Percentiles rank a stretch among this genome's conserved stretches.
These are phyloP conservation scores for Ganoderma multipileum DNA, from an alignment of 1,284 basidiomycete genomes.

Conservation along the genomic window DNA sequence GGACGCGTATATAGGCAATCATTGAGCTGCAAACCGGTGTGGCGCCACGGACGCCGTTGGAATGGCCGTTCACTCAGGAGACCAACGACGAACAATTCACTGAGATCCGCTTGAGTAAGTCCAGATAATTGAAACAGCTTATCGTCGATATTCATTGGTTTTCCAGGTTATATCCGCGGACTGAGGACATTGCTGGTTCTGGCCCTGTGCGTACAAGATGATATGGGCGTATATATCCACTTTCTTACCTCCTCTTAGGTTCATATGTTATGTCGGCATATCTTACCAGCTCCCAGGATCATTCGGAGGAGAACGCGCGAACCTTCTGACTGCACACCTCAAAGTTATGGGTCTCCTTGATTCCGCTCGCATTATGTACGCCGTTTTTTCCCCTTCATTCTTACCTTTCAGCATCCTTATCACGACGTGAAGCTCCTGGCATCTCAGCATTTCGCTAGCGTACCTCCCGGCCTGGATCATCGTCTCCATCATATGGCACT, in stretches of 20 bases:
- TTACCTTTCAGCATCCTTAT: not conserved
- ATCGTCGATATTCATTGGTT: constrained; percentile 16
- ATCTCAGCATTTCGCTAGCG: constrained; percentile 58
- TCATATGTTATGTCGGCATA: constrained; percentile 72
- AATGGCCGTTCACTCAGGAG: constrained; percentile 76
- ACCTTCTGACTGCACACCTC: constrained; percentile 67
- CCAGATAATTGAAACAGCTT: not conserved
- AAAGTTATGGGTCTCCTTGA: constrained; percentile 78
- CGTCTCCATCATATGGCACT: constrained; percentile 68
- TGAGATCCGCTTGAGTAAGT: constrained; percentile 61
- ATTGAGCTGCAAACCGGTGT: constrained; percentile 69
- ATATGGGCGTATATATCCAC: not conserved
- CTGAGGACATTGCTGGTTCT: constrained; percentile 68
- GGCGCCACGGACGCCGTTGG: constrained; percentile 57
- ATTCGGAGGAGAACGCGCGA: constrained; percentile 67
- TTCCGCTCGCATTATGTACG: constrained; percentile 67
- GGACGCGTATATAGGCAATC: constrained; percentile 55
- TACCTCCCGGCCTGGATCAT: constrained; percentile 75
- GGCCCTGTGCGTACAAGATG: constrained; percentile 52
- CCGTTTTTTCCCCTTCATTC: not conserved
- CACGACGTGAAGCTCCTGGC: constrained; percentile 63
- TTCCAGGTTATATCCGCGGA: constrained; percentile 65
- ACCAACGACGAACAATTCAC: constrained; percentile 69
- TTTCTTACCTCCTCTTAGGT: constrained; percentile 45
- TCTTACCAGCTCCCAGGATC: constrained; percentile 77